Percentiles rank a stretch among this genome's conserved stretches.
Evolutionary conservation across 1,284 basidiomycete species (phyloP).

Genomic region (Sanghuangporus weigelae): DNA sequence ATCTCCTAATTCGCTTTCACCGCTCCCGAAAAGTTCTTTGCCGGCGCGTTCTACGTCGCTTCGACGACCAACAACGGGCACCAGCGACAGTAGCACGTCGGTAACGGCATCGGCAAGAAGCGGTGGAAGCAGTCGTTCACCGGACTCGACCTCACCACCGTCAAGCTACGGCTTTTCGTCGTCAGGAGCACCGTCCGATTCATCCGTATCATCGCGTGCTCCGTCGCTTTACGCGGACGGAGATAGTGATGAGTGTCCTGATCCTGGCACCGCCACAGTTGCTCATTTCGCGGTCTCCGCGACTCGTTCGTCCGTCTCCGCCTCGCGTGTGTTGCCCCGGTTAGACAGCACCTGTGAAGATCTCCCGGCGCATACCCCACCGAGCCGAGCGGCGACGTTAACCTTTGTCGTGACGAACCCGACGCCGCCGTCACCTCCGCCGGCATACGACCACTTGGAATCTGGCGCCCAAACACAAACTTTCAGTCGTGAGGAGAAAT

Average conservation of each 20-base stretch:
- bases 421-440: slow-evolving; percentile 36
- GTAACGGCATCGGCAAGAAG: slow-evolving; percentile 43
- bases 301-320: not conserved
- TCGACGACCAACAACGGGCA: slow-evolving; percentile 54
- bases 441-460: slow-evolving; percentile 30
- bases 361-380: slow-evolving; percentile 27
- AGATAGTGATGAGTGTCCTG: not conserved
- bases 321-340: slow-evolving; percentile 16
- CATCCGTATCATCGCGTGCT: slow-evolving; percentile 22
- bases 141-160: not conserved
- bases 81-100: slow-evolving; percentile 49
- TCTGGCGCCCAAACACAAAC: slow-evolving; percentile 3
- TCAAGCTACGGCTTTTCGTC: slow-evolving; percentile 27
- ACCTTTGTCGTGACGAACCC: slow-evolving; percentile 36
- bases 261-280: slow-evolving; percentile 11
- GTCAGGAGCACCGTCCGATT: slow-evolving; percentile 33
- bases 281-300: not conserved
- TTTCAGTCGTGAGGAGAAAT: slow-evolving; percentile 9
- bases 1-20: slow-evolving; percentile 9
- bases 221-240: slow-evolving; percentile 3
- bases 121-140: slow-evolving; percentile 27
- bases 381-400: slow-evolving; percentile 22
- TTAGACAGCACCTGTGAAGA: slow-evolving; percentile 7
- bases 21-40: not conserved
- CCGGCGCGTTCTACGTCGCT: slow-evolving; percentile 39